Conservation (phyloP, 805 yeast genomes). For the Candida silvicultrix region DNA sequence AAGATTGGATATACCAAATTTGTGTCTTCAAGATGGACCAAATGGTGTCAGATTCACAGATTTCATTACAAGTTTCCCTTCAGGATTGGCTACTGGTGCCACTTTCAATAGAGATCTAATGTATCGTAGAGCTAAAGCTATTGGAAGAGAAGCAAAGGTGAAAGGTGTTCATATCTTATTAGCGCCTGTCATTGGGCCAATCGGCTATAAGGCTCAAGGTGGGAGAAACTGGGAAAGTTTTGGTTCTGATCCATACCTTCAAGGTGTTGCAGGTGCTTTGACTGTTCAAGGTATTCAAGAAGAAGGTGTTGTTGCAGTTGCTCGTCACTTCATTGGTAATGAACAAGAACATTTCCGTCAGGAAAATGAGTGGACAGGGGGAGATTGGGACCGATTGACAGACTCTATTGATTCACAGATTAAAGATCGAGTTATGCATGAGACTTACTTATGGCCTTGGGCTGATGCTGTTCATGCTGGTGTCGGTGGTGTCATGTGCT, state of each 20-base stretch:
- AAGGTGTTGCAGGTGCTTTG: conserved; percentile 47
- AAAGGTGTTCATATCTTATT: conserved; percentile 52
- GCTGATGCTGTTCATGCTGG: conserved; percentile 58
- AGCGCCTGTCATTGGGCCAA: conserved; percentile 56
- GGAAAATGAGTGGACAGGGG: conserved; percentile 43
- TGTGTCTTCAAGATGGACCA: conserved; percentile 61
- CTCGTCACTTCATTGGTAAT: conserved; percentile 52
- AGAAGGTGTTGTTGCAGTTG: conserved; percentile 51
- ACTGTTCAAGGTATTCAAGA: conserved; percentile 51
- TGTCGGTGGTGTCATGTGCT: conserved; percentile 55
- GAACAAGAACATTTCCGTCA: conserved; percentile 60
- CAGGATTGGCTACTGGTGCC: conserved; percentile 53
- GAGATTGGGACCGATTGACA: conserved; percentile 35
- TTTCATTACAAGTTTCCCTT: conserved; percentile 49
- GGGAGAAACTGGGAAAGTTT: conserved; percentile 64
- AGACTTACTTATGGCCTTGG: conserved; percentile 59
- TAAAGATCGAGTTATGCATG: conserved; percentile 58
- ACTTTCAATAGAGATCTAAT: conserved; percentile 49
- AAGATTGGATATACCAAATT: conserved; percentile 43
- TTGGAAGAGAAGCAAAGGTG: conserved; percentile 46
- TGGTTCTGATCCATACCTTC: conserved; percentile 56
- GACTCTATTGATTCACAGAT: conserved; percentile 45
- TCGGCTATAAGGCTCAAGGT: conserved; percentile 56
- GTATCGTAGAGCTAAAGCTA: conserved; percentile 46
- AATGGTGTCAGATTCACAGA: conserved; percentile 55